Evolutionary conservation across 2,329 filamentous ascomycete species (phyloP), one percentile per base, ranked within the genome.

Genomic region (Epicoccum sorghinum): DNA sequence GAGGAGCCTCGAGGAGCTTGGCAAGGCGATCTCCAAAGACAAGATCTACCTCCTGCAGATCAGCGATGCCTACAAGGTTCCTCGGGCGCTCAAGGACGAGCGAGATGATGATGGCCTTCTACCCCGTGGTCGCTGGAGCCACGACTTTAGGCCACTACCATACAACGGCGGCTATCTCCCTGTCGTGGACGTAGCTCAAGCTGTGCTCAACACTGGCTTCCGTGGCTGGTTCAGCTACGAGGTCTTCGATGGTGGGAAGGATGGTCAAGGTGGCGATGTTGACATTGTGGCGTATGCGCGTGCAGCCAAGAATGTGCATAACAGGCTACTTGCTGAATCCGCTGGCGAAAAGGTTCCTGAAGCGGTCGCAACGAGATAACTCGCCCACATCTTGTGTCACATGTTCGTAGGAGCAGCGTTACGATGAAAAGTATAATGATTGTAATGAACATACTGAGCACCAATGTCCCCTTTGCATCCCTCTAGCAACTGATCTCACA

Each of bases 1-100:
- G 3, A 68, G 70, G 3, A 88, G 84, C 46, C 73, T 90, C 14
- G 71, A 79, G 1, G 80, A 85, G 39, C 79, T 93, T 1, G 75
- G 78, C 0, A 67, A 64, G 1, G 84, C 81, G 0, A 72, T 93
- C 0, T 87, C 88, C 0, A 74, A 80, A 0, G 85, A 89, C 2
- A 91, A 89, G 76, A 90, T 93, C 35, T 92, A 84, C 67, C 76
- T 92, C 0, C 70, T 93, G 3, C 89, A 93, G 69, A 86, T 93
- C 47, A 88, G 84, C 3, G 89, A 93, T 68, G 90, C 86, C 0
- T 92, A 91, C 68, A 85, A 81, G 61, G 80, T 85, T 33, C 75
- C 78, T 0, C 74, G 79, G 4, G 86, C 88, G 0, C 67, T 92
- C 4, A 71, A 79, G 22, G 75, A 78, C 4, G 72, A 82, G 39